Percentiles rank a stretch among this genome's conserved stretches.
Conservation (phyloP, 495 filamentous ascomycete genomes). For the Chaetomium tenue region DNA sequence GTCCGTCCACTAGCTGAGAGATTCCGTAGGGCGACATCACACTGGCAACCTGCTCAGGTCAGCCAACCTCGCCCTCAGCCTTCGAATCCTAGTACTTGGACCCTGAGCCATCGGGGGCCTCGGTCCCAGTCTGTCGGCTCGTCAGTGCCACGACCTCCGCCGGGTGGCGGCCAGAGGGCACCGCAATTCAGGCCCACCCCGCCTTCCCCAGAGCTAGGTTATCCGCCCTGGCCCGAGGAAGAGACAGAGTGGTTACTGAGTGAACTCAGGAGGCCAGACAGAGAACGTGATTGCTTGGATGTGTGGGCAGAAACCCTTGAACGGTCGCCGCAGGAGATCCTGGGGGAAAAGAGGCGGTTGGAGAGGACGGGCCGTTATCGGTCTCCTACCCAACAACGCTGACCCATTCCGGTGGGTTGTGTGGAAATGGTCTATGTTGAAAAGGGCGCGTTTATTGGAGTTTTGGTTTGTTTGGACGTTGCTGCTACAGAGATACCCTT, state of each 20-base stretch:
- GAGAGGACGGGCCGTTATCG: background rate
- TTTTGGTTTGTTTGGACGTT: background rate
- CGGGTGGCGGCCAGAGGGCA: background rate
- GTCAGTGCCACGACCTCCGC: background rate
- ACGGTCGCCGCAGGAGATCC: slow-evolving; percentile 4
- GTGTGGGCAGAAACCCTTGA: slow-evolving; percentile 15
- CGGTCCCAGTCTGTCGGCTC: background rate
- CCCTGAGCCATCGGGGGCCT: background rate
- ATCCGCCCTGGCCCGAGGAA: slow-evolving; percentile 1
- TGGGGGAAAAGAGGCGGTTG: slow-evolving; percentile 7
- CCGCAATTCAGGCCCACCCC: background rate
- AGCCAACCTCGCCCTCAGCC: background rate
- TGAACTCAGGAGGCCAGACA: slow-evolving; percentile 6
- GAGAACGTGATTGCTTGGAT: background rate
- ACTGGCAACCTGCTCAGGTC: background rate
- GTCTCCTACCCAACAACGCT: background rate
- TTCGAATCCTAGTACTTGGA: background rate
- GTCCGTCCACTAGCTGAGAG: slow-evolving; percentile 1
- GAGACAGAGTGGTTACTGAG: slow-evolving; percentile 12
- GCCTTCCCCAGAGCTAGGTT: background rate
- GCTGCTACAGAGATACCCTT: slow-evolving; percentile 2
- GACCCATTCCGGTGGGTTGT: background rate
- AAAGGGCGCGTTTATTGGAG: background rate
- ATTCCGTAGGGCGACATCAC: background rate
- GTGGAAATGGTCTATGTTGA: background rate